Evolutionary conservation across 176 grass and related monocot genomes (phyloP).

Genomic region (Oryza officinalis): DNA sequence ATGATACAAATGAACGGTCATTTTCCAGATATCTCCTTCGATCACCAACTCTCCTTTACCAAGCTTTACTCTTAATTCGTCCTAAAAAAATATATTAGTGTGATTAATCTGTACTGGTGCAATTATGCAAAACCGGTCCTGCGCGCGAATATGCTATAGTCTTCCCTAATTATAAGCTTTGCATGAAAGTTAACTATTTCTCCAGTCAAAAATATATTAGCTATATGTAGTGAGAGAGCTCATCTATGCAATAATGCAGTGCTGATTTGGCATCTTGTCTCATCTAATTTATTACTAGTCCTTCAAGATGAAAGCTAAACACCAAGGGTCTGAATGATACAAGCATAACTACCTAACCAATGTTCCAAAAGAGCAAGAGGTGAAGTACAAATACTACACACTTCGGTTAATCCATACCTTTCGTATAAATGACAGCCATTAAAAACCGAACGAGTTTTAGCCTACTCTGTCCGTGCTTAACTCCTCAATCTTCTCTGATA

Average conservation of each 20-base stretch:
- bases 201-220: too few relatives aligned
- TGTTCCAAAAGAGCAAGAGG: not conserved
- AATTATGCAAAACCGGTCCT: not conserved
- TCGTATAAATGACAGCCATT: not conserved
- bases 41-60: conserved; percentile 37
- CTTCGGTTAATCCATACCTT: not conserved
- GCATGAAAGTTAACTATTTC: not conserved
- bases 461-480: not conserved
- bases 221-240: too few relatives aligned
- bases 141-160: not conserved
- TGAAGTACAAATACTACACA: not conserved
- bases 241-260: not conserved
- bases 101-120: not conserved
- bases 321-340: not conserved
- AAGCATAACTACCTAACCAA: too few relatives aligned
- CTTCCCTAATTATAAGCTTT: not conserved
- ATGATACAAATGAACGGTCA: not conserved
- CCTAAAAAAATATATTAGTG: not conserved
- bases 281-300: not conserved
- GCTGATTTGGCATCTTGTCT: not conserved
- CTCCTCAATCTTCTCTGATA: not conserved
- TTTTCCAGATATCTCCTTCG: conserved; percentile 11
- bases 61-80: conserved; percentile 42
- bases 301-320: not conserved
- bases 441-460: not conserved